Conservation (phyloP, 176 grass and related monocot genomes). For the Poa annua region DNA sequence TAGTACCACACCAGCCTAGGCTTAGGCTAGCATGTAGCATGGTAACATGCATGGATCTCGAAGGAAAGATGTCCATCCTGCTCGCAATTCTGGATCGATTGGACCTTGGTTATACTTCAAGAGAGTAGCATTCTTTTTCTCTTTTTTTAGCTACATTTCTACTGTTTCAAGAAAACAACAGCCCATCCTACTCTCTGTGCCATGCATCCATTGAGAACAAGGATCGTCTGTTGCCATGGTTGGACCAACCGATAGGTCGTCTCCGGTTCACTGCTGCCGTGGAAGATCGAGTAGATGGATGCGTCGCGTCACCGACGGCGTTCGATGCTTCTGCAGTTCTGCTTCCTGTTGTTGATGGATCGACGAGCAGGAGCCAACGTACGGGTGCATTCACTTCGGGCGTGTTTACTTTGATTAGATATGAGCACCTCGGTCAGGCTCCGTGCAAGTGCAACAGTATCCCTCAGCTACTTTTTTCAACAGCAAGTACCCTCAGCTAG, state of each 20-base stretch:
- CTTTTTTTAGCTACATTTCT: too few relatives aligned
- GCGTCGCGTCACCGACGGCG: not conserved
- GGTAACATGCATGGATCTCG: slow-evolving; percentile 9
- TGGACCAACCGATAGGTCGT: not conserved
- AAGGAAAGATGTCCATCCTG: slow-evolving; percentile 5
- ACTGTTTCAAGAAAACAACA: too few relatives aligned
- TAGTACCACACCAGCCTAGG: not conserved
- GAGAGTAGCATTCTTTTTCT: too few relatives aligned
- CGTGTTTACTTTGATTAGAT: too few relatives aligned
- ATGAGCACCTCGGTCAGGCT: too few relatives aligned
- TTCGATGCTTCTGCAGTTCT: not conserved
- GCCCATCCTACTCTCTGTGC: not conserved
- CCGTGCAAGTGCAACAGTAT: too few relatives aligned
- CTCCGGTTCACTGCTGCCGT: not conserved
- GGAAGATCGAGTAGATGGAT: not conserved
- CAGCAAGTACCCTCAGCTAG: too few relatives aligned
- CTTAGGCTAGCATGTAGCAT: not conserved
- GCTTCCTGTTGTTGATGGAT: not conserved
- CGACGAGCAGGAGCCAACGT: not conserved
- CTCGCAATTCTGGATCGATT: not conserved
- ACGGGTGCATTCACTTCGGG: slow-evolving; percentile 7
- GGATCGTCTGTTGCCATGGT: not conserved
- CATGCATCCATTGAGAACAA: not conserved
- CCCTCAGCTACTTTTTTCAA: too few relatives aligned
- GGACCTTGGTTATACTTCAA: not conserved